Base-by-base conservation (phyloP, 2,329 filamentous ascomycete genomes). In the Penicillium polonicum region DNA sequence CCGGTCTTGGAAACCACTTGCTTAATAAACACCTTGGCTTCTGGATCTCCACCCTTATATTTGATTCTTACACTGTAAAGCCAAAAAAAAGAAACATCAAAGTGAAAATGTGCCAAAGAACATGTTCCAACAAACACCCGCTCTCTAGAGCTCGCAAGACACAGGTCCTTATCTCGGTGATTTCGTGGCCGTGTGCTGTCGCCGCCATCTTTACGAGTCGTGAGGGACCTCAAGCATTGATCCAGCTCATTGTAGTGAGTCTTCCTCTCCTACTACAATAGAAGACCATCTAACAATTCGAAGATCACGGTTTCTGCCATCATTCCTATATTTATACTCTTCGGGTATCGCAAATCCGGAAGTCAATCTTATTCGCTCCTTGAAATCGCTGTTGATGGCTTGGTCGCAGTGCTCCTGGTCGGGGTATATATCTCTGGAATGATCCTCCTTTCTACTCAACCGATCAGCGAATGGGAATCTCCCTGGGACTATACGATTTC, bases 111-210 rank as follows among this genome's bases (percentile, higher is more conserved):
- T 31, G 29, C 21, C 39, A 52, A 52, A 44, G 1, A 23, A 44
- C 7, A 7, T 52, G 21, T 44, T 52, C 36, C 15, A 44, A 25
- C 29, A 52, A 19, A 36, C 49, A 52, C 29, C 49, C 49, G 29
- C 39, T 52, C 38, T 21, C 49, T 13, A 35, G 27, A 21, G 39
- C 49, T 33, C 49, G 49, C 39, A 52, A 35, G 27, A 25, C 19
- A 9, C 49, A 52, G 29, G 29, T 13, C 39, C n/a, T 52, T 17
- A 7, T 52, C 27, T 52, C 49, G 2, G 3, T 52, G 19, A 1
- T 52, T 25, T 52, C 49, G 4, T 52, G 39, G 49, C 49, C 49
- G 9, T 52, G 49, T 7, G 39, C 49, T 13, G 6, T 52, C 17
- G 49, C 49, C 15, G 49, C 49, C 17, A 7, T 52, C 9, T 43